Evolutionary conservation across 1,139 yeast species (phyloP), one percentile per base, ranked within the genome.

Genomic region (Sporopachydermia cereana): DNA sequence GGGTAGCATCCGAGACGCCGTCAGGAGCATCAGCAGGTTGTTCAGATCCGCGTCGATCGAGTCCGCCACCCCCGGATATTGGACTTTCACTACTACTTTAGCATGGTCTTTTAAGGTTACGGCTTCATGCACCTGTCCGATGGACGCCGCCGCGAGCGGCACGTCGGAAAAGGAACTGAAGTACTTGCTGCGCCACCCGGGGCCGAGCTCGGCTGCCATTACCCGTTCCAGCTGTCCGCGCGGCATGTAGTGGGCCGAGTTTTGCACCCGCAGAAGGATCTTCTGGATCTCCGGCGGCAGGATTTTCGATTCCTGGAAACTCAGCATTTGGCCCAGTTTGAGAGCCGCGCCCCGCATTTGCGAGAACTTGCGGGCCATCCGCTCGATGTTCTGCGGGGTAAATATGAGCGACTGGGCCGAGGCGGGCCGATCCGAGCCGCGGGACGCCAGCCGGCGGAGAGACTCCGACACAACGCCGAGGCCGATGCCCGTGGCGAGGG

Each of bases 341-440:
- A 91, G 71, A 2, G 98, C 99, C 2, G 98, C 99, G 14, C 99
- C 99, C 58, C 99, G 74, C 99, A 91, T 91, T 58, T 84, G 79
- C 45, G 93, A 79, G 55, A 91, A 77, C 60, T 86, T 88, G 53
- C 75, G 77, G 16, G 95, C 95, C 70, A 91, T 76, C 46, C 94
- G 67, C 56, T 91, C 96, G 43, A 91, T 79, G 60, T 91, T 91
- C 24, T 76, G 75, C 2, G 95, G 89, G 3, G 86, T 80, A 52
- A 91, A 68, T 2, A 93, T 67, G 43, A 88, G 62, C 1, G 83
- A 76, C 63, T 79, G 64, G 14, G 76, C 65, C n/a, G 81, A 69
- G 3, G 71, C 56, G 12, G 66, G 61, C 18, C 75, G 73, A 41
- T 63, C 61, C 20, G 49, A 43, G 17, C 53, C 54, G 7, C 46